Percentiles rank a stretch among this genome's conserved stretches.
Conservation (phyloP, 140 eudicot species). For the Erigeron philadelphicus region DNA sequence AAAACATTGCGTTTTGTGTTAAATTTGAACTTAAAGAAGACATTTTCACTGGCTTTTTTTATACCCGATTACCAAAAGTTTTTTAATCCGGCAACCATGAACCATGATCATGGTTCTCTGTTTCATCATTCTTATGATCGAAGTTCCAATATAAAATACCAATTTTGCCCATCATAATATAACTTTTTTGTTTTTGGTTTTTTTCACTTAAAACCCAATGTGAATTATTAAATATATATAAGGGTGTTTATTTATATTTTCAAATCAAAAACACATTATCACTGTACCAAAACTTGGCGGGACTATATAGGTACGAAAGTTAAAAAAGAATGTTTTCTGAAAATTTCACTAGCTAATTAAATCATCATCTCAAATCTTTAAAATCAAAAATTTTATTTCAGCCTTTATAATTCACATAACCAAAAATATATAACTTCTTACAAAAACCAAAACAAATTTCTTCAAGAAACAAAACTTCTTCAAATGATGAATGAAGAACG, state of each 20-base stretch:
- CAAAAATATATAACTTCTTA: neutral
- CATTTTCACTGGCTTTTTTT: neutral
- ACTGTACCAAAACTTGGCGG: slow-evolving; percentile 32
- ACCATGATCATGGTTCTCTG: slow-evolving; percentile 5
- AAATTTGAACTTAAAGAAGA: neutral
- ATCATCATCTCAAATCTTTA: neutral
- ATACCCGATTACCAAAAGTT: neutral
- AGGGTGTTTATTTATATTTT: neutral
- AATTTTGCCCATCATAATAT: slow-evolving; percentile 15
- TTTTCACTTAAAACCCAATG: neutral
- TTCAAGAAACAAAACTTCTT: slow-evolving; percentile 11
- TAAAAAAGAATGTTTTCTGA: slow-evolving; percentile 1
- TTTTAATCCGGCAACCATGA: neutral
- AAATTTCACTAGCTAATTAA: neutral
- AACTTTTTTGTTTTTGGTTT: neutral
- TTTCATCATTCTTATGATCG: slow-evolving; percentile 16
- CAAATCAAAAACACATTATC: slow-evolving; percentile 6
- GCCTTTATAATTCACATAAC: too few species aligned
- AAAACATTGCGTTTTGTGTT: neutral
- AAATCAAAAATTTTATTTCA: neutral
- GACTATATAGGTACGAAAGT: slow-evolving; percentile 11
- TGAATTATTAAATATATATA: neutral
- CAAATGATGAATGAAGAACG: neutral
- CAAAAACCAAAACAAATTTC: slow-evolving; percentile 9
- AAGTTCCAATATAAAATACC: slow-evolving; percentile 14